A percentile compares a stretch with the other conserved stretches of the same genome.
phyloP scores from a whole-genome alignment of 106 monocot genomes.

The Apostasia ramifera region DNA sequence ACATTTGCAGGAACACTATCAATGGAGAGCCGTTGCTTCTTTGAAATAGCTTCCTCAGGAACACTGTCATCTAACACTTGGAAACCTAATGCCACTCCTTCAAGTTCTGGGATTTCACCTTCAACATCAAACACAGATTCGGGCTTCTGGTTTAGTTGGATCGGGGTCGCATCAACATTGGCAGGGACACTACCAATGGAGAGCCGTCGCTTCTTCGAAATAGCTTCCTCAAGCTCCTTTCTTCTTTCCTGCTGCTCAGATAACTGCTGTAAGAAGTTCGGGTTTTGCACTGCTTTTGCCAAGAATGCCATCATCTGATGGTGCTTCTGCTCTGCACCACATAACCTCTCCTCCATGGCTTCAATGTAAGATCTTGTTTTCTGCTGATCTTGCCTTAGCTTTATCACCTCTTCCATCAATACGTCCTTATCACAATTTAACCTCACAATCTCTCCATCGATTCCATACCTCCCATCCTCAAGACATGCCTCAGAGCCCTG shows the following conservation, averaged over 20 bases:
- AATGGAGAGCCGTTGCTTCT: too few species aligned
- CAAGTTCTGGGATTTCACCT: too few species aligned
- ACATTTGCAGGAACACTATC: background rate
- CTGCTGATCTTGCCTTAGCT: conserved; percentile 84
- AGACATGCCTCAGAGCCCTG: conserved; percentile 32
- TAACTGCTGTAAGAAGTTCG: conserved; percentile 54
- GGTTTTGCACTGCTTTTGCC: conserved; percentile 61
- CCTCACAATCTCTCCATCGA: conserved; percentile 56
- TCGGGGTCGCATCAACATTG: background rate
- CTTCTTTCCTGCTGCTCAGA: conserved; percentile 35
- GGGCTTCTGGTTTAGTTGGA: background rate
- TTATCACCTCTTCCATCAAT: conserved; percentile 67
- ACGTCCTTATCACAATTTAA: conserved; percentile 65
- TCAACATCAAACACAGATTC: too few species aligned
- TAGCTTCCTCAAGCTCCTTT: conserved; percentile 37
- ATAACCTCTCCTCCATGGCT: conserved; percentile 53
- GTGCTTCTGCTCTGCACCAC: conserved; percentile 67
- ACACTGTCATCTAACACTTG: background rate
- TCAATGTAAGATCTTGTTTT: conserved; percentile 34
- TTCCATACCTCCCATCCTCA: conserved; percentile 62
- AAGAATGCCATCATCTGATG: conserved; percentile 79
- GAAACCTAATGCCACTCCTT: background rate
- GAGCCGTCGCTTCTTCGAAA: conserved; percentile 28
- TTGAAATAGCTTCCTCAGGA: too few species aligned
- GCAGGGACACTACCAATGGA: conserved; percentile 4